phyloP scores from a whole-genome alignment of 495 filamentous ascomycete genomes.

The Hypoxylon cercidicola region DNA sequence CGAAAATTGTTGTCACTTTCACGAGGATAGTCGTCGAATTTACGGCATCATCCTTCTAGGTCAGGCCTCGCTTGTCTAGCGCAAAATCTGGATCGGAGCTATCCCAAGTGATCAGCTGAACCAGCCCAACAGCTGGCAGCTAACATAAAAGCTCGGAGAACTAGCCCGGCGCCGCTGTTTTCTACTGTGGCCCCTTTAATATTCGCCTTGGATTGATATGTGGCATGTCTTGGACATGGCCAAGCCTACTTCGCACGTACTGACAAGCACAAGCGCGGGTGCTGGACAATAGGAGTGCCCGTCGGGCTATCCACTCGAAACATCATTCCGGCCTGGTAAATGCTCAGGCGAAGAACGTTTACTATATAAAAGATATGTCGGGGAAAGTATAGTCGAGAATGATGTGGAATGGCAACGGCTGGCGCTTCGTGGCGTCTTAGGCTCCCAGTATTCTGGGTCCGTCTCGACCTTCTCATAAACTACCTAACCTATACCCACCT shows the following conservation, averaged over 20 bases:
- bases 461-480: conserved; percentile 1
- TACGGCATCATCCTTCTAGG: conserved; percentile 23
- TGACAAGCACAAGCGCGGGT: conserved; percentile 1
- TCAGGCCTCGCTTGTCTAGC: conserved; percentile 27
- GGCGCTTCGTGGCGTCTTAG: conserved; percentile 24
- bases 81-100: conserved; percentile 16
- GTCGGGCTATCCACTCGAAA: neutral
- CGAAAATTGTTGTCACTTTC: conserved; percentile 22
- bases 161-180: conserved; percentile 34
- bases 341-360: conserved; percentile 11
- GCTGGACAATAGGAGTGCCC: conserved; percentile 9
- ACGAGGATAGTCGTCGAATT: conserved; percentile 5
- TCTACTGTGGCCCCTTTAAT: conserved; percentile 32
- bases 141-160: conserved; percentile 8
- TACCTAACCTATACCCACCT: no score
- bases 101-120: conserved; percentile 11
- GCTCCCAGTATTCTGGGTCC: conserved; percentile 11
- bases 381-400: conserved; percentile 26
- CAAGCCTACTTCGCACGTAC: conserved; percentile 19
- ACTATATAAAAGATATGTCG: neutral
- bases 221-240: conserved; percentile 17
- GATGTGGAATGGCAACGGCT: conserved; percentile 16
- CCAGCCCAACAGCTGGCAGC: conserved; percentile 2
- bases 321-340: neutral
- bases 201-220: conserved; percentile 17